A percentile compares a stretch with the other conserved stretches of the same genome.
phyloP scores from a whole-genome alignment of 108 stramenopile species.

The Nannochloropsis oceanica region DNA sequence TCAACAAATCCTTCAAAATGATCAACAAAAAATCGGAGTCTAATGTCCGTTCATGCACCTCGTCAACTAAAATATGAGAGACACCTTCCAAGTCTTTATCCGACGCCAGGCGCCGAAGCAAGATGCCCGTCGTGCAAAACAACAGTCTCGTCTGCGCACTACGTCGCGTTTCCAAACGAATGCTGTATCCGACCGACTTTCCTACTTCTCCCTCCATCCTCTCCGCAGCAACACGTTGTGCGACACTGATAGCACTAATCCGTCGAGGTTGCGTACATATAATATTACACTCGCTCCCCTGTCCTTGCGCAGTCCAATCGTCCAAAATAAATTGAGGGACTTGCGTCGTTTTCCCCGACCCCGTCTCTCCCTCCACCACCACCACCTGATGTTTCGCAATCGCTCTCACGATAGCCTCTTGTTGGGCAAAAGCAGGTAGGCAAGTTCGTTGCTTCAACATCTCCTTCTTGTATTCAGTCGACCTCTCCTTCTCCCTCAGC shows the following conservation, averaged over 20 bases:
- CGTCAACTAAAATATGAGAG: slow-evolving; percentile 84
- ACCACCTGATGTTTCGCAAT: slow-evolving; percentile 20
- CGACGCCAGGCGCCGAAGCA: slow-evolving; percentile 80
- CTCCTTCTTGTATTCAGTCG: background rate
- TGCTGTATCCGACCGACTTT: slow-evolving; percentile 76
- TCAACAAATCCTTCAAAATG: slow-evolving; percentile 52
- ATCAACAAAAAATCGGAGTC: slow-evolving; percentile 83
- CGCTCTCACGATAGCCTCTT: background rate
- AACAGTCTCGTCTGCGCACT: slow-evolving; percentile 57
- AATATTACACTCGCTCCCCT: slow-evolving; percentile 54
- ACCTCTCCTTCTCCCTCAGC: background rate
- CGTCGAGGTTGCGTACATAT: slow-evolving; percentile 87
- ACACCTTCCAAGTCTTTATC: slow-evolving; percentile 56
- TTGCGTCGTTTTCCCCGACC: slow-evolving; percentile 55
- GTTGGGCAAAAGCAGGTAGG: slow-evolving; percentile 10
- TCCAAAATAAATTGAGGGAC: slow-evolving; percentile 84
- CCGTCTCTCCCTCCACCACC: slow-evolving; percentile 27
- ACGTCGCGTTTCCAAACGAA: slow-evolving; percentile 61
- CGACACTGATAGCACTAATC: slow-evolving; percentile 79
- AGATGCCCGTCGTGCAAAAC: slow-evolving; percentile 90
- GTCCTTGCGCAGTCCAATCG: slow-evolving; percentile 44
- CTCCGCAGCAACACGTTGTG: slow-evolving; percentile 75
- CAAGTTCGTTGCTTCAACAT: background rate
- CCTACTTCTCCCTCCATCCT: slow-evolving; percentile 52
- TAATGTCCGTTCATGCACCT: slow-evolving; percentile 82